A percentile compares a stretch with the other conserved stretches of the same genome.
phyloP scores from a whole-genome alignment of 768 basidiomycete species.

The Coprinellus micaceus region DNA sequence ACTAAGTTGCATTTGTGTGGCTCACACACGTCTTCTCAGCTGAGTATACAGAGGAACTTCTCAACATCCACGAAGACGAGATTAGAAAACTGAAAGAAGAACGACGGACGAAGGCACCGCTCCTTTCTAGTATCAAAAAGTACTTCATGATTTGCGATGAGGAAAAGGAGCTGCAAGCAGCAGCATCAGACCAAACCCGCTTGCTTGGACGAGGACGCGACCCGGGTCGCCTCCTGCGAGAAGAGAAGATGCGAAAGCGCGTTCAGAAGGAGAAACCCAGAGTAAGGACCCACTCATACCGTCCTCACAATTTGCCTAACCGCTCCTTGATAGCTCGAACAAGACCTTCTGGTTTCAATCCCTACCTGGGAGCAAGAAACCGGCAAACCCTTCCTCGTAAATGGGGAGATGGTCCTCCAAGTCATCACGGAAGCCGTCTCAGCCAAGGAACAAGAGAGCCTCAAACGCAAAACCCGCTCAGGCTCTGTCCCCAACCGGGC shows the following conservation, averaged over 20 bases:
- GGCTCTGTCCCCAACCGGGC: constrained; percentile 61
- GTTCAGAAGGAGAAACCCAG: constrained; percentile 90
- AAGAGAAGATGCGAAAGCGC: constrained; percentile 96
- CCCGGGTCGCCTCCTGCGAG: constrained; percentile 81
- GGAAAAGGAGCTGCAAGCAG: constrained; percentile 80
- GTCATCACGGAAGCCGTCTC: constrained; percentile 71
- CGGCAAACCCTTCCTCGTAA: constrained; percentile 74
- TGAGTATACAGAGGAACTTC: constrained; percentile 84
- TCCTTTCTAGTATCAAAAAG: constrained; percentile 74
- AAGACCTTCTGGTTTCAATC: constrained; percentile 73
- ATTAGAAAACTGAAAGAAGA: constrained; percentile 81
- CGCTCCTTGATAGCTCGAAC: constrained; percentile 65
- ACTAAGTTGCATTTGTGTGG: not conserved
- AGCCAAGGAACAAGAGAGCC: constrained; percentile 76
- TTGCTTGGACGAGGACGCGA: constrained; percentile 81
- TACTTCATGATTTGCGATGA: constrained; percentile 92
- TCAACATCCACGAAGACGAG: constrained; percentile 82
- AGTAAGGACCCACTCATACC: constrained; percentile 42
- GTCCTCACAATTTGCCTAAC: not conserved
- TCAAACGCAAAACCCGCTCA: constrained; percentile 49
- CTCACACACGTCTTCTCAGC: constrained; percentile 43
- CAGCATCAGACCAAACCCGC: constrained; percentile 77
- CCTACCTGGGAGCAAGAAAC: constrained; percentile 84
- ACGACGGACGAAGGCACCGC: constrained; percentile 67
- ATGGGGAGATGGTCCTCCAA: constrained; percentile 78